These are phyloP conservation scores for Picochlorum sp. DNA, from an alignment of 139 green algal genomes.

Conservation along the genomic window DNA sequence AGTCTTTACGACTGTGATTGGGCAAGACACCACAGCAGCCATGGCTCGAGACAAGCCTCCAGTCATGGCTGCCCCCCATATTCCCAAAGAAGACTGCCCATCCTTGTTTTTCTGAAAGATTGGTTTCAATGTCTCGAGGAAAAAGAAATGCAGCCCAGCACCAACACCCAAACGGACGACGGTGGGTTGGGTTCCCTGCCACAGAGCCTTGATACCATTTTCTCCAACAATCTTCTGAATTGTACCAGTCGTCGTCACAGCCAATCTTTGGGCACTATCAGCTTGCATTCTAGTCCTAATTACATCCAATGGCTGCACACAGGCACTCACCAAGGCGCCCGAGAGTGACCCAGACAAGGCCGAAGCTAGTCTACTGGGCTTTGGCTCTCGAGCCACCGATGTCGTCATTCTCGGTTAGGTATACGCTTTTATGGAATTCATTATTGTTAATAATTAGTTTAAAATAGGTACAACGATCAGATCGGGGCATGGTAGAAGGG, in stretches of 20 bases:
- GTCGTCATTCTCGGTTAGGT: too few relatives aligned
- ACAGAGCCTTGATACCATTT: slow-evolving; percentile 40
- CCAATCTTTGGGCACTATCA: slow-evolving; percentile 40
- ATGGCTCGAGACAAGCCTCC: slow-evolving; percentile 60
- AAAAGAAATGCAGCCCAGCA: slow-evolving; percentile 68
- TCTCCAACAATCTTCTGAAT: slow-evolving; percentile 31
- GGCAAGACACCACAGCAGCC: slow-evolving; percentile 66
- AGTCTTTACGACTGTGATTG: slow-evolving; percentile 93
- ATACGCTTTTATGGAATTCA: too few relatives aligned
- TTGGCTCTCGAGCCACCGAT: not conserved
- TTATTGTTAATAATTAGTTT: too few relatives aligned
- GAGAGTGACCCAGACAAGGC: slow-evolving; percentile 39
- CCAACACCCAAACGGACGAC: slow-evolving; percentile 64
- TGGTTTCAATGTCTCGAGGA: slow-evolving; percentile 51
- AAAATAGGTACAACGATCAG: too few relatives aligned
- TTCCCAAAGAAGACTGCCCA: slow-evolving; percentile 2
- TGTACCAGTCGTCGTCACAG: slow-evolving; percentile 28
- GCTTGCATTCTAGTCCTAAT: slow-evolving; percentile 79
- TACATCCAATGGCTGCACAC: slow-evolving; percentile 76
- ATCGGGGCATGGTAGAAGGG: too few relatives aligned
- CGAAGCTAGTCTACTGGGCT: slow-evolving; percentile 24
- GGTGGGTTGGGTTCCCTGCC: slow-evolving; percentile 61
- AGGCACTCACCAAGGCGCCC: slow-evolving; percentile 43
- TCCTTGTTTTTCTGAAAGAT: slow-evolving; percentile 20
- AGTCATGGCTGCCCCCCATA: slow-evolving; percentile 18